Percentiles rank a stretch among this genome's conserved stretches.
Conservation (phyloP, 1,139 yeast species). For the Debaryomycetaceae sp. region DNA sequence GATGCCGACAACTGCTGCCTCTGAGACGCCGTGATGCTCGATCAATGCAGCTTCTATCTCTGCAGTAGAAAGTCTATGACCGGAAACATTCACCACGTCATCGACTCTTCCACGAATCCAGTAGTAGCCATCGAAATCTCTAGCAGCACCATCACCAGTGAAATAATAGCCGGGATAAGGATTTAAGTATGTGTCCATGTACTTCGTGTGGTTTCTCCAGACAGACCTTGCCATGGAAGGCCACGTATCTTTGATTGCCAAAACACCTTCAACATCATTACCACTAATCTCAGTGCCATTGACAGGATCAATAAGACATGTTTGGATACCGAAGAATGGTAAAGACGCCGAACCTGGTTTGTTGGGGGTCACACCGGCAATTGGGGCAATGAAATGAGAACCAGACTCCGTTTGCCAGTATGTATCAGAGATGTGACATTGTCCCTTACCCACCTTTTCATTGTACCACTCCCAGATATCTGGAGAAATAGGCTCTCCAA, state of each 20-base stretch:
- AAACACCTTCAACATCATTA: constrained; percentile 93
- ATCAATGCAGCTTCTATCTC: constrained; percentile 93
- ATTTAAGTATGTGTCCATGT: constrained; percentile 86
- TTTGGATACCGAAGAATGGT: constrained; percentile 93
- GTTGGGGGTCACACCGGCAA: constrained; percentile 92
- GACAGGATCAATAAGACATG: constrained; percentile 90
- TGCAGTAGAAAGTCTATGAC: constrained; percentile 95
- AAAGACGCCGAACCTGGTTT: constrained; percentile 97
- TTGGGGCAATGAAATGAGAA: constrained; percentile 90
- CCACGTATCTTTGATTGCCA: constrained; percentile 88
- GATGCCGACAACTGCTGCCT: constrained; percentile 94
- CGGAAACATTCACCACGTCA: constrained; percentile 96
- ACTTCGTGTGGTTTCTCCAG: constrained; percentile 86
- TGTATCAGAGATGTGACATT: constrained; percentile 88
- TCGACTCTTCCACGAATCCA: constrained; percentile 99
- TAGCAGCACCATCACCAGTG: constrained; percentile 98
- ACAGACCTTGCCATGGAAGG: constrained; percentile 98
- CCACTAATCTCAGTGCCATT: constrained; percentile 79
- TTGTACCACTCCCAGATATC: constrained; percentile 99
- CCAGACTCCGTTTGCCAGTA: constrained; percentile 99
- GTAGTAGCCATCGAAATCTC: constrained; percentile 95
- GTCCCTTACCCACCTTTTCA: constrained; percentile 83
- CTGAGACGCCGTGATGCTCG: constrained; percentile 78
- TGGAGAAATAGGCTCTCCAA: constrained; percentile 98
- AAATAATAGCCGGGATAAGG: constrained; percentile 97